These are phyloP conservation scores for Yamadazyma akitaensis DNA, from an alignment of 805 yeast species.

Conservation along the genomic window DNA sequence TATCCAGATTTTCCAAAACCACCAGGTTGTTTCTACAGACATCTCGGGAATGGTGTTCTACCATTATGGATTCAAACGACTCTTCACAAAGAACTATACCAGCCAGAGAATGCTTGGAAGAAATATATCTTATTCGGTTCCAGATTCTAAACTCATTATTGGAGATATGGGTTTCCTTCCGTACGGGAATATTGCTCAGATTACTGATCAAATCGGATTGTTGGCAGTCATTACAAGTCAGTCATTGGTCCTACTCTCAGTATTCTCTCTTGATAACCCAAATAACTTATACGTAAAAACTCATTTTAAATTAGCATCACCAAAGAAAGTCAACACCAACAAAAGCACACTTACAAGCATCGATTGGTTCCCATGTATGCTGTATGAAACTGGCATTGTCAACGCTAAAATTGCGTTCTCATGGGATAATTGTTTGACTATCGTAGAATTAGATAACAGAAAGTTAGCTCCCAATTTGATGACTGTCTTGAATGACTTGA, in stretches of 20 bases:
- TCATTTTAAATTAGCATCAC: conserved; percentile 47
- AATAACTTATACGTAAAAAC: conserved; percentile 31
- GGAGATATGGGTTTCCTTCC: conserved; percentile 51
- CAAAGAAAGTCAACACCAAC: background rate
- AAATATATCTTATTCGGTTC: conserved; percentile 22
- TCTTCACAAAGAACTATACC: conserved; percentile 48
- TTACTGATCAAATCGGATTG: conserved; percentile 56
- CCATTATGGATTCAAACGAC: conserved; percentile 61
- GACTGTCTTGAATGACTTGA: conserved; percentile 25
- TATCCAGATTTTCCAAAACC: conserved; percentile 25
- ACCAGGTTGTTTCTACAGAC: conserved; percentile 32
- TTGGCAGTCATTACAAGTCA: conserved; percentile 56
- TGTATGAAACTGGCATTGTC: conserved; percentile 20
- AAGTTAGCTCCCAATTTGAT: conserved; percentile 29
- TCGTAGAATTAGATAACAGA: conserved; percentile 48
- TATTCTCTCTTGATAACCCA: conserved; percentile 42
- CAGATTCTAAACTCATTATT: conserved; percentile 15
- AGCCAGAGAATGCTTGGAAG: conserved; percentile 54
- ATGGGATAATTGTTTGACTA: conserved; percentile 59
- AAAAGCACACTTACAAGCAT: conserved; percentile 25
- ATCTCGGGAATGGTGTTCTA: conserved; percentile 45
- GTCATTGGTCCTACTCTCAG: conserved; percentile 51
- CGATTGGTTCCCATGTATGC: conserved; percentile 60
- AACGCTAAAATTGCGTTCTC: conserved; percentile 58
- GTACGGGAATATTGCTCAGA: conserved; percentile 51